Conservation (phyloP, 148 eudicot genomes). For the Pharnaceum exiguum region DNA sequence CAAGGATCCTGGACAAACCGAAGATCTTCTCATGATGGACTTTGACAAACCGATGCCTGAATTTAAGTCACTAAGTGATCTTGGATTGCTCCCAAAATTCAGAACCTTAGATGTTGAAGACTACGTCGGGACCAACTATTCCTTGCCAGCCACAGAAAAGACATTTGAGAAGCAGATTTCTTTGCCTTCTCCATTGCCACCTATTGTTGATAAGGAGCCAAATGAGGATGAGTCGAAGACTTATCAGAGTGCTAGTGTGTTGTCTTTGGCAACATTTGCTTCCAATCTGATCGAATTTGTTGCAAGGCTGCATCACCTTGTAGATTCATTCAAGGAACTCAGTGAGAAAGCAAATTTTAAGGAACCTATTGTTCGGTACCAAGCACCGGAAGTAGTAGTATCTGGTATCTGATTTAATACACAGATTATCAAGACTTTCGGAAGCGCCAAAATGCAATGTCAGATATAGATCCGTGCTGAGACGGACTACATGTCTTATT, state of each 20-base stretch:
- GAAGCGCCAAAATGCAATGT: no score
- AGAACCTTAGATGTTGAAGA: constrained; percentile 26
- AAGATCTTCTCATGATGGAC: constrained; percentile 26
- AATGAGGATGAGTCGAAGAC: constrained; percentile 46
- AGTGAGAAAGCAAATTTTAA: constrained; percentile 60
- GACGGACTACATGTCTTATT: no score
- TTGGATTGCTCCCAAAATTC: constrained; percentile 26
- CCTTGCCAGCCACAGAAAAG: constrained; percentile 11
- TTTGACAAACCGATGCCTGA: constrained; percentile 26
- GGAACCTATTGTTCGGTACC: constrained; percentile 33
- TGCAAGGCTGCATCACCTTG: constrained; percentile 73
- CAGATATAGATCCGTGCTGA: no score
- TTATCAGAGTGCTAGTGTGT: constrained; percentile 63
- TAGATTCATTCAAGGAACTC: constrained; percentile 58
- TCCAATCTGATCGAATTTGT: constrained; percentile 75
- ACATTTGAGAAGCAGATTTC: constrained; percentile 27
- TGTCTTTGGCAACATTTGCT: constrained; percentile 71
- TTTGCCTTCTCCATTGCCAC: constrained; percentile 22
- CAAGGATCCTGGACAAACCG: constrained; percentile 23
- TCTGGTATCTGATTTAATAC: constrained; percentile 1
- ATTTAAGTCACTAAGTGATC: constrained; percentile 38
- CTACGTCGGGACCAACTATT: background rate
- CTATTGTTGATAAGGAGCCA: constrained; percentile 19
- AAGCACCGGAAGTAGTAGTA: constrained; percentile 9
- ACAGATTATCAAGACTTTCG: background rate